Percentiles rank a stretch among this genome's conserved stretches.
phyloP scores from a whole-genome alignment of 2,329 filamentous ascomycete genomes.

The Aspergillus cejpii region DNA sequence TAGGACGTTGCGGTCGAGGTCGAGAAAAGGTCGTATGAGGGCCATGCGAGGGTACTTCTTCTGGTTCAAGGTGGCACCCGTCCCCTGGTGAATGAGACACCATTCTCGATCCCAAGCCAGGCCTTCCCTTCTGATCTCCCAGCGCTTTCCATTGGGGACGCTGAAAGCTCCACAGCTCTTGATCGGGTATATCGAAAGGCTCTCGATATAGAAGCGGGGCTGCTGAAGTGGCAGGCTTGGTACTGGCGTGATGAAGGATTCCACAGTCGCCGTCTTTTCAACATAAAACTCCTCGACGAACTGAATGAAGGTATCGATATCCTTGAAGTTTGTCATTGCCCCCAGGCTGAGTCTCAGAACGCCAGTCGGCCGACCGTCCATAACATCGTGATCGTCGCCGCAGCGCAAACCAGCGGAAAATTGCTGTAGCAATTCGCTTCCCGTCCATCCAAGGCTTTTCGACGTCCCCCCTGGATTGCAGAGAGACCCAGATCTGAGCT shows the following conservation, averaged over 20 bases:
- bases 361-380: constrained; percentile 79
- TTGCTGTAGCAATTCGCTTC: constrained; percentile 77
- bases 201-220: constrained; percentile 50
- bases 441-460: constrained; percentile 61
- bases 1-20: constrained; percentile 62
- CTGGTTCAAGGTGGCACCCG: constrained; percentile 76
- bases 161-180: constrained; percentile 84
- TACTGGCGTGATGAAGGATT: constrained; percentile 14
- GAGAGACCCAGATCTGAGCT: constrained; percentile 78
- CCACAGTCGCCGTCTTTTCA: constrained; percentile 25
- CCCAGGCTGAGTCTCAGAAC: constrained; percentile 80
- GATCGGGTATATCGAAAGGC: constrained; percentile 75
- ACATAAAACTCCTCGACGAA: constrained; percentile 68
- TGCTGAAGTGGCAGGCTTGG: constrained; percentile 7
- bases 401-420: constrained; percentile 81
- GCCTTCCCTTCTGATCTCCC: constrained; percentile 76
- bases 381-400: constrained; percentile 72
- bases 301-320: constrained; percentile 63
- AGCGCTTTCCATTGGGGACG: constrained; percentile 57
- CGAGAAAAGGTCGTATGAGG: constrained; percentile 66
- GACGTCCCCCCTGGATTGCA: constrained; percentile 90
- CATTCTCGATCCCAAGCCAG: constrained; percentile 94
- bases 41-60: constrained; percentile 87
- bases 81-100: constrained; percentile 85
- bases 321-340: constrained; percentile 74